Base-by-base conservation (phyloP, 2,329 filamentous ascomycete species). In the Fusarium penzigii region DNA sequence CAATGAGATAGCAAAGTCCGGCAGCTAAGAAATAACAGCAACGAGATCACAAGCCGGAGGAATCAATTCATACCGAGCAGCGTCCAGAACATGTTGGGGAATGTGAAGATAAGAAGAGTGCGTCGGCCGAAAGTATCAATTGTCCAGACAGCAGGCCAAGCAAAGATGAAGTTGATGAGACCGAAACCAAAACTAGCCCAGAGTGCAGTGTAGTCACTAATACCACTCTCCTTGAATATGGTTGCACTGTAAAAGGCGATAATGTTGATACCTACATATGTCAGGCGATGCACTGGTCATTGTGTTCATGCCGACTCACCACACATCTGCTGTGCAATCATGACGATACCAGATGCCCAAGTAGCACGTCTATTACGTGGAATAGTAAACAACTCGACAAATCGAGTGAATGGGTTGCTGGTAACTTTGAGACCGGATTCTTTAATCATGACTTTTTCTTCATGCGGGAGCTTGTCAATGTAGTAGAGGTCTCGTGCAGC, bases 261-360 rank as follows among this genome's bases (percentile, higher is more conserved):
- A 43, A 79, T 76, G 49, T 78, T 79, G 62, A 79, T 68, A 20
- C 47, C 45, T 44, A 1, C 0, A 1, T 10, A 3, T 45, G 17
- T 7, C 3, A 17, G 9, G 11, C 38, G 29, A 40, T 5, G 14
- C 12, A 14, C 6, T 34, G 29, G n/a, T n/a, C 9, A 38, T 8
- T 10, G n/a, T 12, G 13, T 4, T 4, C 12, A 1, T 47, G 4
- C 7, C 20, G 7, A 25, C 55, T 29, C 54, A 55, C 81, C 83
- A 53, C 81, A 84, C 73, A 86, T 79, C 63, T 86, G 83, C 61
- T 86, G 83, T 0, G 73, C 84, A 65, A 88, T 81, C 89, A 94
- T 94, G 58, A 93, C 89, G 1, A 85, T 85, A 52, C 85, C 88
- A 2, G 89, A 88, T 29, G 89, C 90, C 42, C 88, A 80, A 20